Evolutionary conservation across 179 eudicot genomes (phyloP).

Genomic region (Gypsophila paniculata): DNA sequence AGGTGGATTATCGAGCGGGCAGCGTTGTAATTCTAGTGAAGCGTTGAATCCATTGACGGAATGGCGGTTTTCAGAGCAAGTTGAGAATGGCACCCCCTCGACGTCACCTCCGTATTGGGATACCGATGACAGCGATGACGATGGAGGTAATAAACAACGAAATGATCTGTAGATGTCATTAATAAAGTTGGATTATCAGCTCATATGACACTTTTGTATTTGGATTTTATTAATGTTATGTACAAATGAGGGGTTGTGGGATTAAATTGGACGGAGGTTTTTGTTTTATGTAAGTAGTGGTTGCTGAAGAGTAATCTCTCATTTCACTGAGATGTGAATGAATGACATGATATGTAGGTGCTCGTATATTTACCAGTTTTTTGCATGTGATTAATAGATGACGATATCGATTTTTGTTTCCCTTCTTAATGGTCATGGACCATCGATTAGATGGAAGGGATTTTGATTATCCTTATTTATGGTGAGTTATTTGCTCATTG

Average conservation of each 20-base stretch:
- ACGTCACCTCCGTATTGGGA: conserved; percentile 94
- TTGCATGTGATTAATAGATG: neutral
- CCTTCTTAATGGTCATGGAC: neutral
- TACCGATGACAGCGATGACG: conserved; percentile 69
- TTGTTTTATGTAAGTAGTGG: neutral
- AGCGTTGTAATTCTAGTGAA: conserved; percentile 46
- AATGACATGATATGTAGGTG: neutral
- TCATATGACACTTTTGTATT: neutral
- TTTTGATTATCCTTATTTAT: too few relatives aligned
- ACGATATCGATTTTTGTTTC: neutral
- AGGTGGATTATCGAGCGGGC: conserved; percentile 55
- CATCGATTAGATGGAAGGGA: neutral
- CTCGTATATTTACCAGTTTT: neutral
- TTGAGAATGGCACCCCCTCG: conserved; percentile 68
- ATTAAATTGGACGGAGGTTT: neutral
- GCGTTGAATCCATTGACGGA: conserved; percentile 48
- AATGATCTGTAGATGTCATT: too few relatives aligned
- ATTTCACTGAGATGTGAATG: neutral
- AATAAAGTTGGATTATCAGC: neutral
- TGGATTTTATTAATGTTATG: neutral
- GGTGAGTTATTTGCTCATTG: neutral
- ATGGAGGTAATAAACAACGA: conserved; percentile 44
- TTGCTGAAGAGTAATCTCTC: neutral
- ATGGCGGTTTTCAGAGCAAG: conserved; percentile 79
- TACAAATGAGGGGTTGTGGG: neutral